phyloP scores from a whole-genome alignment of 1,139 yeast species.

The Zhuliangozyma parablackwelliae region DNA sequence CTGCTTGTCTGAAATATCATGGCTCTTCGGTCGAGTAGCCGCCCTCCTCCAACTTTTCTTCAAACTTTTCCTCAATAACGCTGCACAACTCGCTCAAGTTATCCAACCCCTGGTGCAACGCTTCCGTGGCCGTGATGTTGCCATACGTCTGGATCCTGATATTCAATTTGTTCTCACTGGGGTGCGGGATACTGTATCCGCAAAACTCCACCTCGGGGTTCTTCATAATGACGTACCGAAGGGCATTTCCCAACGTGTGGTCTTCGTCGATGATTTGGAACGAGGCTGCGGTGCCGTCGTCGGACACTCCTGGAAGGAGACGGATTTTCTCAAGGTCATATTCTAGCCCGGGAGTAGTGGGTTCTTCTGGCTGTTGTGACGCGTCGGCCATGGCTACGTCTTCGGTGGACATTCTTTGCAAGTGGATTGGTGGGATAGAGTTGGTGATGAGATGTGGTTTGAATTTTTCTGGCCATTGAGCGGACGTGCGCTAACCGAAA shows the following conservation, averaged over 20 bases:
- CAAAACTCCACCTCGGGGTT: constrained; percentile 97
- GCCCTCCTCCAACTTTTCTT: constrained; percentile 54
- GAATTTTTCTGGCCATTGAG: background rate
- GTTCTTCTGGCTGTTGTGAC: constrained; percentile 1
- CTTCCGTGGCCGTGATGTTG: constrained; percentile 83
- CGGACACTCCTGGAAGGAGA: constrained; percentile 84
- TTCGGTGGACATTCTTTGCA: constrained; percentile 5
- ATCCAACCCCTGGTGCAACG: constrained; percentile 85
- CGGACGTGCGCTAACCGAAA: background rate
- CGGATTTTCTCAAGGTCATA: constrained; percentile 49
- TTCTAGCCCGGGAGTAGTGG: constrained; percentile 28
- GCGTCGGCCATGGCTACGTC: constrained; percentile 3
- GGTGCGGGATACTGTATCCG: constrained; percentile 98
- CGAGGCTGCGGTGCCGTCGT: constrained; percentile 92
- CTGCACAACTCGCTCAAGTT: constrained; percentile 81
- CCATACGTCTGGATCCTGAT: constrained; percentile 94
- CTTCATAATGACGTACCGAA: constrained; percentile 92
- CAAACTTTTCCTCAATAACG: constrained; percentile 75
- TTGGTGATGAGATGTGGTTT: background rate
- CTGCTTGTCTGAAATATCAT: background rate
- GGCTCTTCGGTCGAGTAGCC: constrained; percentile 40
- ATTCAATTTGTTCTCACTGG: constrained; percentile 87
- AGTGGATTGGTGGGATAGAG: background rate
- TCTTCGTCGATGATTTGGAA: constrained; percentile 91
- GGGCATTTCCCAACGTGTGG: constrained; percentile 91